Evolutionary conservation across 495 filamentous ascomycete species (phyloP).

Genomic region (Podospora appendiculata): DNA sequence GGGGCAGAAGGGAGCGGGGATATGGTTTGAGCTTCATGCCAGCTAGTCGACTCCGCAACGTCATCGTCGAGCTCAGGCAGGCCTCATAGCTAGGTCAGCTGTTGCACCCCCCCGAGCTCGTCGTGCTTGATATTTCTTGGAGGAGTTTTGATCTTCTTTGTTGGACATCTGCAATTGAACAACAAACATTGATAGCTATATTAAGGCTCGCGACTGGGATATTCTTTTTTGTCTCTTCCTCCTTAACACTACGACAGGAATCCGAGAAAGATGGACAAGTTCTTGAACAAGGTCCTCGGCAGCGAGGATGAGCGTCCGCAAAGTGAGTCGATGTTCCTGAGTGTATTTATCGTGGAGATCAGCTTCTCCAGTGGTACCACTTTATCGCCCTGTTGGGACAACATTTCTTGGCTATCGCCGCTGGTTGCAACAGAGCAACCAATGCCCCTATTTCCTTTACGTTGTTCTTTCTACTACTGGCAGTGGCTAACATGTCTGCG

Average conservation of each 20-base stretch:
- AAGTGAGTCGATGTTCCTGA: neutral
- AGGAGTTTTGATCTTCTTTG: neutral
- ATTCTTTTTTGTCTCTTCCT: neutral
- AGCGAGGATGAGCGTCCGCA: slow-evolving; percentile 6
- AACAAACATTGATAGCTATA: too few species aligned
- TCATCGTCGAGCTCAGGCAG: neutral
- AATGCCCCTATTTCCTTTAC: neutral
- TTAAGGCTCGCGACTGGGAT: too few species aligned
- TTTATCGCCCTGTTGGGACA: neutral
- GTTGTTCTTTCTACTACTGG: neutral
- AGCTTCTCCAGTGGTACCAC: neutral
- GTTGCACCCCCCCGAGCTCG: too few species aligned
- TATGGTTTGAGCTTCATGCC: neutral
- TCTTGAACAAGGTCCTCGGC: slow-evolving; percentile 7
- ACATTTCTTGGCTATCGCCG: too few species aligned
- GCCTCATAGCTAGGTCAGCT: neutral
- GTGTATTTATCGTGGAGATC: too few species aligned
- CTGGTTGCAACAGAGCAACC: too few species aligned
- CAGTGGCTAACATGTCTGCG: neutral
- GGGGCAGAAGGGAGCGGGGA: neutral
- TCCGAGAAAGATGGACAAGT: slow-evolving; percentile 6
- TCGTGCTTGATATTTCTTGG: neutral
- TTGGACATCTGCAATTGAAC: too few species aligned
- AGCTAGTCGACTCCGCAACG: neutral
- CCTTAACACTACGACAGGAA: neutral